Conservation (phyloP, 2,329 filamentous ascomycete genomes). For the Sporothrix variecibatus region DNA sequence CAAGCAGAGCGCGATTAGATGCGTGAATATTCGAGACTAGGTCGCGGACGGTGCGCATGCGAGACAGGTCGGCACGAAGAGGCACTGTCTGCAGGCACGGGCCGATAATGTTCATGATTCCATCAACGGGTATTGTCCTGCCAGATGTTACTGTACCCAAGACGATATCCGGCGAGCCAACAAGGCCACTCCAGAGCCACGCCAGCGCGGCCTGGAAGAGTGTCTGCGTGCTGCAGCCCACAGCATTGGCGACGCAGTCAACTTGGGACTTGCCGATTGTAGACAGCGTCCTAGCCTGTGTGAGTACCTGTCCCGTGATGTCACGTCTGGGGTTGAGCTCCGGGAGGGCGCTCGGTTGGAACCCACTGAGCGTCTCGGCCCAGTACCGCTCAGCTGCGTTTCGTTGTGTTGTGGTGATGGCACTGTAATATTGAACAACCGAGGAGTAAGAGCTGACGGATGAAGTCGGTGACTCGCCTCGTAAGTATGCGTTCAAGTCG, state of each 20-base stretch:
- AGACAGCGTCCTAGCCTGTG: constrained; percentile 35
- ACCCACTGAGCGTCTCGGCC: constrained; percentile 63
- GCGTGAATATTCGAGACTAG: constrained; percentile 65
- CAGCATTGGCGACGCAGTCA: constrained; percentile 40
- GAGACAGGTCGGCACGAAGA: constrained; percentile 62
- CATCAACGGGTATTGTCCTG: constrained; percentile 68
- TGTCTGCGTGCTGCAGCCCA: constrained; percentile 64
- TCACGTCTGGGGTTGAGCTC: constrained; percentile 50
- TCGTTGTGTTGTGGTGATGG: constrained; percentile 32
- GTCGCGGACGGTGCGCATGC: constrained; percentile 56
- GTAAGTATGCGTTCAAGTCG: constrained; percentile 62
- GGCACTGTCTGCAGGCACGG: constrained; percentile 80
- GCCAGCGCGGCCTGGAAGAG: constrained; percentile 74
- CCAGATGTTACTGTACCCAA: constrained; percentile 84
- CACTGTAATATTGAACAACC: constrained; percentile 55
- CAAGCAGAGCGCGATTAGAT: constrained; percentile 65
- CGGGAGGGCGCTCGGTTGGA: constrained; percentile 58
- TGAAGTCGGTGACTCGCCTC: constrained; percentile 32
- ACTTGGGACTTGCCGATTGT: constrained; percentile 40
- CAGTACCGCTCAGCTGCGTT: constrained; percentile 64
- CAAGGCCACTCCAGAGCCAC: constrained; percentile 65
- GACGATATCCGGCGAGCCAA: constrained; percentile 65
- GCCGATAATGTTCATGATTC: constrained; percentile 73
- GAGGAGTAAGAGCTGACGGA: constrained; percentile 60
- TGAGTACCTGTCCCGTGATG: constrained; percentile 29